Conservation (phyloP, 352 stramenopile genomes). For the Peronospora tabacina region DNA sequence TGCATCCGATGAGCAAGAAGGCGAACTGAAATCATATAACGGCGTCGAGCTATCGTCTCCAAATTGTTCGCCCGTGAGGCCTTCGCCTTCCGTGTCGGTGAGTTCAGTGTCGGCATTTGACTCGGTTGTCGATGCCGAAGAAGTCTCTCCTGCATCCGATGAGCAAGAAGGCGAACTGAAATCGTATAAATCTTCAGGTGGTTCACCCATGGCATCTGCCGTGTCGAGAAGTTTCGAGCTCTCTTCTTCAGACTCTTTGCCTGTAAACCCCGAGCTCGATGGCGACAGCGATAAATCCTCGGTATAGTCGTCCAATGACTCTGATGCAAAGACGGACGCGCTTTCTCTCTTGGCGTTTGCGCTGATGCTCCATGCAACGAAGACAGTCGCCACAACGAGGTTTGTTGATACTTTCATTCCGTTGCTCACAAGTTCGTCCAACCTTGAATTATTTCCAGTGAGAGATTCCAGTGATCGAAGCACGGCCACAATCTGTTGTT, state of each 20-base stretch:
- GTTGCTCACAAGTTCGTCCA: constrained; percentile 14
- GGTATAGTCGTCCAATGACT: constrained; percentile 6
- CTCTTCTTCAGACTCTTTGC: constrained; percentile 3
- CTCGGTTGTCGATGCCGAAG: too few relatives aligned
- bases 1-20: neutral
- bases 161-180: neutral
- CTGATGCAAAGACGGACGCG: constrained; percentile 2
- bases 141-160: constrained; percentile 4
- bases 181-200: constrained; percentile 5
- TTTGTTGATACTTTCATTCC: constrained; percentile 25
- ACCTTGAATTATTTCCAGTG: constrained; percentile 24
- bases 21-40: neutral
- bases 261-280: constrained; percentile 6
- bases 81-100: too few relatives aligned
- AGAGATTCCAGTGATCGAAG: constrained; percentile 5
- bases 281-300: constrained; percentile 8
- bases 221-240: neutral
- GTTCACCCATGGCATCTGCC: constrained; percentile 5
- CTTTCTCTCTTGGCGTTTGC: constrained; percentile 7
- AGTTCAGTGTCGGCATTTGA: too few relatives aligned
- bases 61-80: constrained; percentile 8
- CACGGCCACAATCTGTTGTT: constrained; percentile 14
- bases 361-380: constrained; percentile 7
- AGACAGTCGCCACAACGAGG: constrained; percentile 18
- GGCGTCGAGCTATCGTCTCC: constrained; percentile 7